These are phyloP conservation scores for Gyrodon lividus DNA, from an alignment of 768 basidiomycete species.

Conservation along the genomic window DNA sequence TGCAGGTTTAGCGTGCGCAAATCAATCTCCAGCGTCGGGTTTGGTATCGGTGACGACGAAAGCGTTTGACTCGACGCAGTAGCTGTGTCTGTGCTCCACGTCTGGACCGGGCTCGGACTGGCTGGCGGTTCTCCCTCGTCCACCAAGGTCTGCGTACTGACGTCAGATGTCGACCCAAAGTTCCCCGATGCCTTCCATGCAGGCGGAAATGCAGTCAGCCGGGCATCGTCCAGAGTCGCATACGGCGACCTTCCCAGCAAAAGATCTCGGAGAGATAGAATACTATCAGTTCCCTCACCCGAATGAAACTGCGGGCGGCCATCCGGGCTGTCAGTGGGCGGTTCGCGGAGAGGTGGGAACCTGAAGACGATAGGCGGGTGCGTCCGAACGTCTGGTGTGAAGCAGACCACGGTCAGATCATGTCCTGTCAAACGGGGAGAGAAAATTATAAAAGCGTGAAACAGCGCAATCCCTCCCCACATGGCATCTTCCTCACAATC, in stretches of 20 bases:
- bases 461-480: background rate
- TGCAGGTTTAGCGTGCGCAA: conserved; percentile 59
- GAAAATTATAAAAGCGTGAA: background rate
- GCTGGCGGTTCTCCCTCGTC: conserved; percentile 3
- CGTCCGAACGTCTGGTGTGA: conserved; percentile 55
- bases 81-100: background rate
- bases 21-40: conserved; percentile 54
- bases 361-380: conserved; percentile 61
- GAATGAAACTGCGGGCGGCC: background rate
- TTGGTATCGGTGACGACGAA: conserved; percentile 39
- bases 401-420: background rate
- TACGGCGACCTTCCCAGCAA: conserved; percentile 44
- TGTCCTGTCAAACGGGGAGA: background rate
- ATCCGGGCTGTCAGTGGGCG: background rate
- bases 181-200: conserved; percentile 19
- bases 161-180: background rate
- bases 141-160: background rate
- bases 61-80: background rate
- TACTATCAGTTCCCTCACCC: background rate
- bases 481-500: background rate
- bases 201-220: conserved; percentile 43
- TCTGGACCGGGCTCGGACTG: background rate
- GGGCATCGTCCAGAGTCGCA: conserved; percentile 46
- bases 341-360: conserved; percentile 48
- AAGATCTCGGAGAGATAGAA: conserved; percentile 33